Base-by-base conservation (phyloP, 164 flowering plant genomes). In the Aristolochia californica region DNA sequence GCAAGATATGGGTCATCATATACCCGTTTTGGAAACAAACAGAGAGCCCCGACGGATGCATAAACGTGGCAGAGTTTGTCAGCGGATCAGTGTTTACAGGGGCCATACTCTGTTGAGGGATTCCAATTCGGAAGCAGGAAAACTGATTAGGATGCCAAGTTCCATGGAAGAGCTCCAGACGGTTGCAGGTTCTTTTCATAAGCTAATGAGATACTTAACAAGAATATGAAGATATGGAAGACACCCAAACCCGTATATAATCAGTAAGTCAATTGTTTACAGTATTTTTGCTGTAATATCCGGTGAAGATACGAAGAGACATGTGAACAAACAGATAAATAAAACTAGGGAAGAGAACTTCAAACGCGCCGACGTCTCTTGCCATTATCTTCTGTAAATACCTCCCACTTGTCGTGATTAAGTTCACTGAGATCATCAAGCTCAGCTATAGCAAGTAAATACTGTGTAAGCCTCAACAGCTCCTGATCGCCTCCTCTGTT, bases 361-460 rank as follows among this genome's bases (percentile, higher is more conserved):
- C 40, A 34, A n/a, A n/a, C 64, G 72, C 27, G 45, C 54, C 21
- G 66, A 53, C 43, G 87, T 62, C 90, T 81, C 77, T 87, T 85
- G 58, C 58, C 53, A 66, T 51, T 66, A 54, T 74, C 91, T 61
- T 85, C 94, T 9, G 66, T 28, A 52, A 70, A 84, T 0, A 53
- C 61, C 64, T 90, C 95, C 99, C 97, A 94, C 14, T 68, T 67
- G 43, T 55, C 68, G 56, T 90, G 99, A 64, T 94, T 79, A 43
- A 87, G 85, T 40, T 18, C 2, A 57, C 91, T 87, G 48, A 94
- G 40, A 67, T 94, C 97, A 47, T 80, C 83, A 44, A 87, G 83
- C 2, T 87, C 95, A 0, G 96, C 97, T 68, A 94, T 88, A 43
- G 96, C 83, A n/a, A 90, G 86, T 76, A 94, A 67, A 71, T 94